Base-by-base conservation (phyloP, 495 filamentous ascomycete species). In the Penicillium odoratum region DNA sequence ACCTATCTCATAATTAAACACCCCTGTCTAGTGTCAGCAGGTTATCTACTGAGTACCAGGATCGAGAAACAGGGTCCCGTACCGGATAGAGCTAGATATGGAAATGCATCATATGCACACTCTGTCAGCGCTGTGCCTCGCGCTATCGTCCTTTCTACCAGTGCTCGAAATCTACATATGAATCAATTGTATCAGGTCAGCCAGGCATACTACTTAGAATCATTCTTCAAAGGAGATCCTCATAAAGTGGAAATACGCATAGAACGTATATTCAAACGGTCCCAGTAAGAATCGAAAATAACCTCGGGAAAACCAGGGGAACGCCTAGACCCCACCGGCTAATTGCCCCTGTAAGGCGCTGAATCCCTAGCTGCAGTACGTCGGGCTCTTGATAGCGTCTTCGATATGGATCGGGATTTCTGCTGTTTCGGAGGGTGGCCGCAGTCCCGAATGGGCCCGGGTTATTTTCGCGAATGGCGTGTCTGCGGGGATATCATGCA, bases 231-330 rank as follows among this genome's bases (percentile, higher is more conserved):
- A 36, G 8, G 8, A 40, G 0, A 40, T 40, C 6, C 15, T 16
- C n/a, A 5, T 6, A 40, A 40, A 40, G 15, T 4, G 13, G 4
- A 16, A 5, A 21, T 21, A 21, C 21, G 21, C 21, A 21, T 21
- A 2, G 38, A n/a, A 40, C 15, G 34, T 40, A 40, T 40, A 40
- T 16, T 16, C 45, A 47, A 46, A 28, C 18, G 21, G 8, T 25
- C 45, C n/a, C 48, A 51, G 68, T 68, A 67, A 70, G 61, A 69
- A 71, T 68, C 70, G 69, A 70, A 60, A 69, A 71, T 56, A 56
- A 38, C 56, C 59, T 71, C 70, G 70, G 70, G 67, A 58, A 57
- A 70, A 51, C 48, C 58, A 73, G 70, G 70, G 57, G 30, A 56
- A 47, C 46, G 34, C 28, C 7, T 26, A 47, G 43, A 46, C 16